A percentile compares a stretch with the other conserved stretches of the same genome.
Conservation (phyloP, 2,329 filamentous ascomycete species). For the Eutypa lata region DNA sequence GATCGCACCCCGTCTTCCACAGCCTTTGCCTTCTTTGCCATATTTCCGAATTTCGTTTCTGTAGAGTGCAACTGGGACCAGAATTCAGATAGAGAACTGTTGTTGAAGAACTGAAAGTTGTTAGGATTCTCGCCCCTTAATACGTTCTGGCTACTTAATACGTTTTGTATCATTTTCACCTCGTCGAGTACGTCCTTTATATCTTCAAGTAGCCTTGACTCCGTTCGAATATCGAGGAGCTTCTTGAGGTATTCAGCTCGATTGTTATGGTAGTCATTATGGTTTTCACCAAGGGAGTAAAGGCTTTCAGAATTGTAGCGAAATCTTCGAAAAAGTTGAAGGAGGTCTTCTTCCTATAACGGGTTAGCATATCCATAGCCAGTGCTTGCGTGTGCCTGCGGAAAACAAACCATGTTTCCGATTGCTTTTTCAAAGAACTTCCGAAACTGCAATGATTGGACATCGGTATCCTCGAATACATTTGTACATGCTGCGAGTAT, state of each 20-base stretch:
- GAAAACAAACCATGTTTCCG: background rate
- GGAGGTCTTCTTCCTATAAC: background rate
- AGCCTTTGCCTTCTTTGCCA: background rate
- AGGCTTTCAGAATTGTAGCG: background rate
- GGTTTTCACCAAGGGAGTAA: background rate
- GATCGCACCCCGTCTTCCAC: background rate
- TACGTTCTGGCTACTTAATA: background rate
- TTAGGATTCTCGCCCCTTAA: background rate
- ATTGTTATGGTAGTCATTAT: background rate
- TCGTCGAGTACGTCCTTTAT: background rate
- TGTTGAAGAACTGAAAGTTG: no score
- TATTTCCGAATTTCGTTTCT: background rate
- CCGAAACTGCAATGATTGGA: background rate
- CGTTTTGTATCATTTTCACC: background rate
- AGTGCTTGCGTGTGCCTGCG: background rate
- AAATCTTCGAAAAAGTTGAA: background rate
- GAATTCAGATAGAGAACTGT: no score
- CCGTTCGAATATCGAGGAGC: background rate
- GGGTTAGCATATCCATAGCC: background rate
- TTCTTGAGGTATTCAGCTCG: background rate
- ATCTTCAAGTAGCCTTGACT: background rate
- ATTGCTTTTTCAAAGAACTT: background rate
- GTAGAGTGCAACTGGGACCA: background rate
- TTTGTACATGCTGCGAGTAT: background rate
- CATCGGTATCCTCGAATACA: background rate